A percentile compares a stretch with the other conserved stretches of the same genome.
Evolutionary conservation across 1,284 basidiomycete species (phyloP).

Genomic region (Hemileccinum hortonii): DNA sequence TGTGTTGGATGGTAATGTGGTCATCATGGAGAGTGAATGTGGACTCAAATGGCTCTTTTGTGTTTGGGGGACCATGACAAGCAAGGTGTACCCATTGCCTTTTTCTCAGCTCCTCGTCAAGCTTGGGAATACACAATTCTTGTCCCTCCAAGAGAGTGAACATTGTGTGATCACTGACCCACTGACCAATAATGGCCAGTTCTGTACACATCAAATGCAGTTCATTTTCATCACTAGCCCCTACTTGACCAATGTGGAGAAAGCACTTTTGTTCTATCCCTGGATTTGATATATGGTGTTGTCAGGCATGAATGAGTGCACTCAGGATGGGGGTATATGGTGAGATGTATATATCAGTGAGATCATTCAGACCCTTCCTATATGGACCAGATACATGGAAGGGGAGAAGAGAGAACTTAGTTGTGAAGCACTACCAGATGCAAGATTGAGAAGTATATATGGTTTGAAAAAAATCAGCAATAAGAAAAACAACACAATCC

Average conservation of each 20-base stretch:
- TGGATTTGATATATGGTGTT: no score
- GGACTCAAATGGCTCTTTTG: no score
- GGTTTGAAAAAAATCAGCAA: no score
- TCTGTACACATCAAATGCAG: background rate
- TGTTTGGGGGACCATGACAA: no score
- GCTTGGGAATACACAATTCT: background rate
- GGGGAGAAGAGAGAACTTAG: no score
- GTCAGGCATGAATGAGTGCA: slow-evolving; percentile 22
- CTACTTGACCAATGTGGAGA: slow-evolving; percentile 10
- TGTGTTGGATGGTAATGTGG: background rate
- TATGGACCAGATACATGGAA: no score
- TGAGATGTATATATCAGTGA: no score
- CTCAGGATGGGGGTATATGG: slow-evolving; percentile 16
- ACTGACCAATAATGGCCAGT: background rate
- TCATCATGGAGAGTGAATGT: no score
- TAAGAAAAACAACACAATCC: no score
- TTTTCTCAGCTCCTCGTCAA: background rate
- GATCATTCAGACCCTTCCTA: no score
- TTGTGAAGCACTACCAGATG: no score
- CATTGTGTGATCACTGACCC: background rate
- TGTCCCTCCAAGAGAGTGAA: background rate
- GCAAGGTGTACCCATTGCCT: background rate
- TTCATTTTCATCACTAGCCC: background rate
- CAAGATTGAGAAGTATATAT: no score
- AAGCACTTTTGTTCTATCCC: background rate